Base-by-base conservation (phyloP, 1,284 basidiomycete species). In the Boletus holoroseus region DNA sequence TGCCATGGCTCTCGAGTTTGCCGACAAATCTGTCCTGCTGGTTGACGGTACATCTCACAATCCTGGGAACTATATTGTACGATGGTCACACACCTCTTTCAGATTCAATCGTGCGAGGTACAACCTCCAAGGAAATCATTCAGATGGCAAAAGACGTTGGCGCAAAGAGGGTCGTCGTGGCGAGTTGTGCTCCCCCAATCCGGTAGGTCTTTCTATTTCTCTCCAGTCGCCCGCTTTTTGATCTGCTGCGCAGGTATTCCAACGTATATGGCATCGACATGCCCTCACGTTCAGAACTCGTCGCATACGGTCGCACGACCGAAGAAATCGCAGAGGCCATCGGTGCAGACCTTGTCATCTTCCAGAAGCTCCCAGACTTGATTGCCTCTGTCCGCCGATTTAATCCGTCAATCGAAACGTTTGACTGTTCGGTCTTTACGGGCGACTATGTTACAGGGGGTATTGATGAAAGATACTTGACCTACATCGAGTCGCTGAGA, bases 241-340 rank as follows among this genome's bases (percentile, higher is more conserved):
- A 53, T 46, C 27, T 32, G 35, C 31, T 51, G 18, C 7, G 2
- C 46, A 91, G 92, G 39, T 83, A 85, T 70, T 88, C 92, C 9
- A 97, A 99, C 67, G 96, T 99, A 6, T 99, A 99, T 72, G 96
- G 96, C 30, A 99, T 99, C 66, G 96, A 99, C 75, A 99, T 99
- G 96, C 96, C 96, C 28, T 93, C 93, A 1, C 85, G 93, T 8
- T 72, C 76, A 34, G 96, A 99, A 69, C 87, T 99, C 31, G 95
- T 99, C 44, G 96, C 94, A 0, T 79, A 96, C 70, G 82, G 78
- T 40, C 84, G 93, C 49, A 83, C 84, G 43, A 82, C 81, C 18
- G 77, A 82, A 36, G 80, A 88, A 55, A 85, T 99, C 53, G 91
- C 93, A 4, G 65, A 75, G 22, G 81, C 83, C 49, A 98, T 99